A percentile compares a stretch with the other conserved stretches of the same genome.
phyloP scores from a whole-genome alignment of 306 rosid genomes.

The Quercus wislizeni region DNA sequence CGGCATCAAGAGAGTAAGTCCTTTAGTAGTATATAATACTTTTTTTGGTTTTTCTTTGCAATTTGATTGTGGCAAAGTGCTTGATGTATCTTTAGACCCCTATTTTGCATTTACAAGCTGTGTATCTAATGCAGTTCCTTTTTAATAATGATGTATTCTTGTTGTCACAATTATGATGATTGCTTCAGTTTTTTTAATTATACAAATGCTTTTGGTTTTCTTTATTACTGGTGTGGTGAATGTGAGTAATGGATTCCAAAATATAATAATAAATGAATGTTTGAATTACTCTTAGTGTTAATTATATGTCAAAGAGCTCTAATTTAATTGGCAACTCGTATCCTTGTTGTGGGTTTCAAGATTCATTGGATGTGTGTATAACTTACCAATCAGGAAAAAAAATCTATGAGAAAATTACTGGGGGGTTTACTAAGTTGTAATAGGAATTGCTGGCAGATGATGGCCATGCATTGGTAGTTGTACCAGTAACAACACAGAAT shows the following conservation, averaged over 20 bases:
- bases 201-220: background rate
- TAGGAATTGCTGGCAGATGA: background rate
- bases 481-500: background rate
- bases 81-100: background rate
- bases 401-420: background rate
- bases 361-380: no score
- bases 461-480: background rate
- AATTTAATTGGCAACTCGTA: no score
- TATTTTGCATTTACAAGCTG: background rate
- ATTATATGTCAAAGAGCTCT: no score
- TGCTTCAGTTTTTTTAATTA: background rate
- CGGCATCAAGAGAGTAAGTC: constrained; percentile 68
- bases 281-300: no score
- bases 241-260: no score
- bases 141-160: background rate
- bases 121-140: background rate
- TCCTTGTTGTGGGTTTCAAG: background rate
- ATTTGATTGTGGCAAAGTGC: background rate
- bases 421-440: background rate
- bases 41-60: background rate
- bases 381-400: no score
- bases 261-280: background rate
- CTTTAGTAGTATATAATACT: background rate
- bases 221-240: no score
- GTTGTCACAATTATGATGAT: no score